phyloP scores from a whole-genome alignment of 2,329 filamentous ascomycete species.

The Talaromyces sp. region DNA sequence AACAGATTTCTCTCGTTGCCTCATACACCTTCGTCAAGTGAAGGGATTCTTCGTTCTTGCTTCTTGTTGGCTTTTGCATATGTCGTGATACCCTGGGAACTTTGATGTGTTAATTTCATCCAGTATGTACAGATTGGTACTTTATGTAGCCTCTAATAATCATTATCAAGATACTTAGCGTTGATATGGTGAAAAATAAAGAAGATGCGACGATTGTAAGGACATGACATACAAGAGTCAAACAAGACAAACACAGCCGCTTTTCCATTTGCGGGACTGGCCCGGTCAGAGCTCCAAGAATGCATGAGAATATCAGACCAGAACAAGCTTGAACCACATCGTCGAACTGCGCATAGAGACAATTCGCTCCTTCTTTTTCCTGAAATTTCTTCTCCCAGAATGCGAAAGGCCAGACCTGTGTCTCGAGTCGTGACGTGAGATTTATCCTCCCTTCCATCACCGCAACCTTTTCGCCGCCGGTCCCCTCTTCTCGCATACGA shows the following conservation, averaged over 20 bases:
- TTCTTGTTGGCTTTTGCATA: slow-evolving; percentile 1
- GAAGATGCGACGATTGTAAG: too few relatives aligned
- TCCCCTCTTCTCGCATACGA: neutral
- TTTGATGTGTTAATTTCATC: neutral
- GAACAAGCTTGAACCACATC: neutral
- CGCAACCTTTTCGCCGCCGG: neutral
- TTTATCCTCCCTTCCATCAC: slow-evolving; percentile 1
- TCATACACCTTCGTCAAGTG: neutral
- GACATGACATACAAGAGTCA: slow-evolving; percentile 14
- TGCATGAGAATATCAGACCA: neutral
- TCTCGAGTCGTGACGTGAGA: slow-evolving; percentile 16
- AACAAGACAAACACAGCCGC: slow-evolving; percentile 23
- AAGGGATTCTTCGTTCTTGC: neutral
- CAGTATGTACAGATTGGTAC: neutral
- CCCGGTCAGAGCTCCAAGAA: neutral
- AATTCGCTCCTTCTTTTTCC: neutral
- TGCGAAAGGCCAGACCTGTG: slow-evolving; percentile 16
- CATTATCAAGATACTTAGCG: neutral
- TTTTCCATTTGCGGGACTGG: slow-evolving; percentile 9
- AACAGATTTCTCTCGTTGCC: neutral
- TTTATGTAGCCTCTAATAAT: neutral
- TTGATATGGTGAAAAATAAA: neutral
- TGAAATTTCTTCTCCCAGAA: slow-evolving; percentile 17
- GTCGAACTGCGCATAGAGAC: neutral
- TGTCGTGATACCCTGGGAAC: slow-evolving; percentile 7